Conservation (phyloP, 306 rosid species). For the Fragaria vesca region DNA sequence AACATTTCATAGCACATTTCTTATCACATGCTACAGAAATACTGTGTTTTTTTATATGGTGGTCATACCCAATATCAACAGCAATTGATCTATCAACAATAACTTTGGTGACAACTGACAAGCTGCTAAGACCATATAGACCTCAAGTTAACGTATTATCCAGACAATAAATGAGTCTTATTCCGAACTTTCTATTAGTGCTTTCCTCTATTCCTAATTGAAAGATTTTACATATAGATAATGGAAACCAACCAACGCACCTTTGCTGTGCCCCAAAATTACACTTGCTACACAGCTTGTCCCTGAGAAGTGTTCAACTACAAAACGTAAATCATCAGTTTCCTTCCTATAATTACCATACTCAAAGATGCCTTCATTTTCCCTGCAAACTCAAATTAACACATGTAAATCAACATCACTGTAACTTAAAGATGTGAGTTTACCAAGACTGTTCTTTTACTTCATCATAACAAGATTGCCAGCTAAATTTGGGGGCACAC, state of each 20-base stretch:
- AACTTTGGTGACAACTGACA: background rate
- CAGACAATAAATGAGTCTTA: background rate
- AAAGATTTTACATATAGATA: conserved; percentile 2
- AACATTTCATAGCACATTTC: background rate
- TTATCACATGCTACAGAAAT: background rate
- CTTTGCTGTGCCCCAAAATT: conserved; percentile 87
- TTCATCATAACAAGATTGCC: background rate
- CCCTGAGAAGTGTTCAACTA: conserved; percentile 50
- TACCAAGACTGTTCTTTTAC: background rate
- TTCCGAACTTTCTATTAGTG: background rate
- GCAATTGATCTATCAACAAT: background rate
- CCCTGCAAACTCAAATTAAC: conserved; percentile 41
- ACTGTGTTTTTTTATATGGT: no score
- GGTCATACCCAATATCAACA: background rate
- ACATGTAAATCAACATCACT: conserved; percentile 37
- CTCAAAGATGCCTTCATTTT: conserved; percentile 78
- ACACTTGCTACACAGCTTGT: conserved; percentile 45
- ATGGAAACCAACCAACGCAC: conserved; percentile 32
- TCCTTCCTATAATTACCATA: conserved; percentile 56
- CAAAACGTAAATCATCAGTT: conserved; percentile 68
- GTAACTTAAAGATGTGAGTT: background rate
- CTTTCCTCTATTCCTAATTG: background rate
- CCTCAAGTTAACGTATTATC: background rate
- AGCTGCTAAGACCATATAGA: background rate
- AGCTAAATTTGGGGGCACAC: background rate